These are phyloP conservation scores for Pythium guiyangense DNA, from an alignment of 352 stramenopile genomes.

Conservation along the genomic window DNA sequence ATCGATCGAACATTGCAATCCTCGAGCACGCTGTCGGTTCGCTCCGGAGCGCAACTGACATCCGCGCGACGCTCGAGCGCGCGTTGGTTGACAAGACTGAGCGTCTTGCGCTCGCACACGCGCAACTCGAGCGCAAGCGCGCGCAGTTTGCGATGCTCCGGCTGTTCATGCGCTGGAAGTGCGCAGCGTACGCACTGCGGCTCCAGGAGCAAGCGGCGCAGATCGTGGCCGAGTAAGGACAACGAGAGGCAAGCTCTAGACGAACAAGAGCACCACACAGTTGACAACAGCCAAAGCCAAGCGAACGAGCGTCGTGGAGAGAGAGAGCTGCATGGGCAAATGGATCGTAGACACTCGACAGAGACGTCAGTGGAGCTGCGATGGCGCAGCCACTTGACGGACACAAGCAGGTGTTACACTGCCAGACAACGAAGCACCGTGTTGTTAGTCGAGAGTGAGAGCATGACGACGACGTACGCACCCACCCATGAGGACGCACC, in stretches of 20 bases:
- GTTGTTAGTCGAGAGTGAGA: no score
- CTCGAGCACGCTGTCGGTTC: slow-evolving; percentile 38
- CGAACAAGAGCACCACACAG: no score
- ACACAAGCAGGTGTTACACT: no score
- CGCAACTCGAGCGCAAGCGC: slow-evolving; percentile 19
- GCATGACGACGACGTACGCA: background rate
- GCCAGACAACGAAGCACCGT: no score
- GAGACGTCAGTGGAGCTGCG: no score
- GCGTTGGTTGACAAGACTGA: slow-evolving; percentile 22
- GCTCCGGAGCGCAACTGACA: slow-evolving; percentile 31
- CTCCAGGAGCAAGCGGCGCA: slow-evolving; percentile 2
- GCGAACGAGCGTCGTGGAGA: no score
- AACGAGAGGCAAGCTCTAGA: no score
- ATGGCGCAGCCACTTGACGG: no score
- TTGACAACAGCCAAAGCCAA: no score
- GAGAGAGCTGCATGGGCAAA: no score
- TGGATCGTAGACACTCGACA: no score
- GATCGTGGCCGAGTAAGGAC: no score
- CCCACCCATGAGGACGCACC: slow-evolving; percentile 23
- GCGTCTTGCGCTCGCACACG: slow-evolving; percentile 12
- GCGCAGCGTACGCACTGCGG: slow-evolving; percentile 13
- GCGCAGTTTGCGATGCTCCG: slow-evolving; percentile 35
- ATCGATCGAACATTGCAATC: slow-evolving; percentile 31
- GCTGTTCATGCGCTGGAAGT: slow-evolving; percentile 42
- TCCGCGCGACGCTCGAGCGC: slow-evolving; percentile 24